Percentiles rank a stretch among this genome's conserved stretches.
phyloP scores from a whole-genome alignment of 2,329 filamentous ascomycete species.

The Fusarium buharicum region DNA sequence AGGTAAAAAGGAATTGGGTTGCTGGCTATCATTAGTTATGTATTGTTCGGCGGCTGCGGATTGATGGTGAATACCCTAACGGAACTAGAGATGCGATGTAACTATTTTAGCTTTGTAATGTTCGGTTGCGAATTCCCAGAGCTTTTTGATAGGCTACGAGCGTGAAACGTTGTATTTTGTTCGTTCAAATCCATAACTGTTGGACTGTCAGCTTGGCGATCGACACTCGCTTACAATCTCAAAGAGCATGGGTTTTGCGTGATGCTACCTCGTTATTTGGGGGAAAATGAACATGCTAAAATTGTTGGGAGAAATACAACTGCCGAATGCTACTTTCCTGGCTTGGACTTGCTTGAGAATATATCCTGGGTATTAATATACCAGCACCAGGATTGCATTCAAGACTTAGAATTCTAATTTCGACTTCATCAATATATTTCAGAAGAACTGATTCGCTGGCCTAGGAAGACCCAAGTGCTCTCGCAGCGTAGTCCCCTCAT shows the following conservation, averaged over 20 bases:
- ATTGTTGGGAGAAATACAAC: not conserved
- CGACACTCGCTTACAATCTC: slow-evolving; percentile 15
- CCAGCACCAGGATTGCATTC: too few species aligned
- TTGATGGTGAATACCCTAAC: not conserved
- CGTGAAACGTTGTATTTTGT: not conserved
- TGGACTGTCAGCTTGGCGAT: slow-evolving; percentile 14
- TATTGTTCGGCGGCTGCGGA: not conserved
- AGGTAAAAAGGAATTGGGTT: not conserved
- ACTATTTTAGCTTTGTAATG: not conserved
- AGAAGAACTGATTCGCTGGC: too few species aligned
- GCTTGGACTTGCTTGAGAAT: too few species aligned
- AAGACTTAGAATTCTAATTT: too few species aligned
- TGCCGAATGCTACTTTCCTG: slow-evolving; percentile 21
- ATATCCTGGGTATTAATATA: too few species aligned
- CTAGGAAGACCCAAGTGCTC: slow-evolving; percentile 31
- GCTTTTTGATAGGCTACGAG: not conserved
- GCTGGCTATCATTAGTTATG: not conserved
- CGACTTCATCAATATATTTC: too few species aligned
- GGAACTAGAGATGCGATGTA: not conserved
- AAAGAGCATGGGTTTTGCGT: not conserved
- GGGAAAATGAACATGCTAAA: not conserved
- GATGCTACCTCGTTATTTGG: not conserved
- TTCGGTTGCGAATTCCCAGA: not conserved
- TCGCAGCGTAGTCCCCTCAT: slow-evolving; percentile 62
- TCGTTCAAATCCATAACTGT: slow-evolving; percentile 8